Percentiles rank a stretch among this genome's conserved stretches.
Evolutionary conservation across 169 alveolate species (phyloP).

Genomic region (Theileria annulata): DNA sequence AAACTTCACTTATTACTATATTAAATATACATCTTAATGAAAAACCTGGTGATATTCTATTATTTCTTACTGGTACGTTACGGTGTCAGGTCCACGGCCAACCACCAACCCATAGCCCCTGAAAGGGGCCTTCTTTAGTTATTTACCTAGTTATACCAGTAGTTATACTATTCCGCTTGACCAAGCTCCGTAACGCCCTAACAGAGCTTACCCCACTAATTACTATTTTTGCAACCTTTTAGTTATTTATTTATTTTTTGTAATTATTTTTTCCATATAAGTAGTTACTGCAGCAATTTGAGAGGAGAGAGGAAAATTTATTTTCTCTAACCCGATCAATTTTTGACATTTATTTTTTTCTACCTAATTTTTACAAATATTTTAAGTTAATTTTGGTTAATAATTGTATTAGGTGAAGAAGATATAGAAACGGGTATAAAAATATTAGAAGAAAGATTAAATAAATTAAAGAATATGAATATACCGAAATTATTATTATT

Average conservation of each 20-base stretch:
- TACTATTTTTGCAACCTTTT: neutral
- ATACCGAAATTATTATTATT: constrained; percentile 95
- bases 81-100: too few species aligned
- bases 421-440: constrained; percentile 98
- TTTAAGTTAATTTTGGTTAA: too few species aligned
- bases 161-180: too few species aligned
- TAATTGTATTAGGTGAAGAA: constrained; percentile 82
- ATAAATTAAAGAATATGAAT: constrained; percentile 89
- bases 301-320: too few species aligned
- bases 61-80: constrained; percentile 94
- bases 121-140: too few species aligned
- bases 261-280: too few species aligned
- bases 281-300: neutral
- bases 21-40: constrained; percentile 95
- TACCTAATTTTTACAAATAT: too few species aligned
- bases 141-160: too few species aligned
- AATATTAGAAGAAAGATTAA: constrained; percentile 93
- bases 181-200: too few species aligned
- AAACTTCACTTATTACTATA: constrained; percentile 96
- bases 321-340: too few species aligned
- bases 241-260: neutral
- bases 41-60: constrained; percentile 97
- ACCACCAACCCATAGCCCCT: too few species aligned
- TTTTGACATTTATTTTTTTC: too few species aligned
- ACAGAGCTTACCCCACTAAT: neutral